Evolutionary conservation across 345 rosid species (phyloP), one percentile per base, ranked within the genome.

Genomic region (Ceriops decandra): DNA sequence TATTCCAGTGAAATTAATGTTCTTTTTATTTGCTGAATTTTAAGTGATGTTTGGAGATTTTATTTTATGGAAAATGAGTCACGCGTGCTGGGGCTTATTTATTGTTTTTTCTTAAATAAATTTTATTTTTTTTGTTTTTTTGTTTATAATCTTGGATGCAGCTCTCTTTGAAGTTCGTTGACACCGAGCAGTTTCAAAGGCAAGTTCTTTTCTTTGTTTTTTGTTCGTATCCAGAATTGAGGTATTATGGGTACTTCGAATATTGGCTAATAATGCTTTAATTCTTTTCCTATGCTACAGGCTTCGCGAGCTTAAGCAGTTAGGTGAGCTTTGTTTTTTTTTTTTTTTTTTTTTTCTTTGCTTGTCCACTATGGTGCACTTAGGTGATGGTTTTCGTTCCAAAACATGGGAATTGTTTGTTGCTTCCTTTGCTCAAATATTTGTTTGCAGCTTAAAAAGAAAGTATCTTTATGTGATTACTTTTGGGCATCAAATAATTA

Each of bases 141-240:
- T 64, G 26, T 64, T 16, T 20, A 54, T 59, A 5, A 60, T 38
- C 72, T 30, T 63, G 64, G 27, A 78, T 76, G 70, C 90, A 93
- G 97, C 88, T 90, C 57, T 74, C 87, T 54, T 79, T 90, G 73
- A 89, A 89, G 75, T 93, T 90, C 71, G 82, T 93, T 56, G 96
- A 93, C 47, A 90, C 96, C 2, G 97, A 93, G 84, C 92, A 89
- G 74, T 93, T 93, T 82, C 97, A 93, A 69, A 91, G 97, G 98
- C 75, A 70, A 73, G 76, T 42, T 57, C 36, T 68, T 67, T 36
- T 6, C 8, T 53, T 20, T 66, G 28, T 52, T 33, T 57, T 57
- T 1, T 28, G 35, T 28, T 11, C 10, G 46, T 21, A 19, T 22
- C 4, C 28, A 8, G 30, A 54, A 26, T 8, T 26, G 59, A 26